phyloP scores from a whole-genome alignment of 495 filamentous ascomycete genomes.

The Lophiotrema nucula region DNA sequence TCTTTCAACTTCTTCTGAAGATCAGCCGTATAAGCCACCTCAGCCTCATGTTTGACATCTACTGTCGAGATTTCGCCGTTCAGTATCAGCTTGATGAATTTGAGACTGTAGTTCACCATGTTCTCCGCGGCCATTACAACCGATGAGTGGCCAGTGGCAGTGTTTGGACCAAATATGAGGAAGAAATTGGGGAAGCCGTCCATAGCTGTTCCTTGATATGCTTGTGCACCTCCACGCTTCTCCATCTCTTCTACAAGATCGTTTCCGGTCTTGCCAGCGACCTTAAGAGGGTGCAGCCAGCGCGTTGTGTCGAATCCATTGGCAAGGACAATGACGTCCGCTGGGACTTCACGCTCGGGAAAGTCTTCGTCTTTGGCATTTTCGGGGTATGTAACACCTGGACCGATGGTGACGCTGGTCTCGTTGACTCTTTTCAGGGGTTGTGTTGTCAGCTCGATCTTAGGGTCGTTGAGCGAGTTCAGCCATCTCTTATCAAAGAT shows the following conservation, averaged over 20 bases:
- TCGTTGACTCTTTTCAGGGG: constrained; percentile 52
- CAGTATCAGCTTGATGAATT: constrained; percentile 53
- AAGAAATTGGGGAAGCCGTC: constrained; percentile 70
- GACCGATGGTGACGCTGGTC: constrained; percentile 54
- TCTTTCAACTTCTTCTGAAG: constrained; percentile 54
- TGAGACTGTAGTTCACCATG: constrained; percentile 53
- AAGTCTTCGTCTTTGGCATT: constrained; percentile 8
- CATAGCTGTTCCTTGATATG: constrained; percentile 64
- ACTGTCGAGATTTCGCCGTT: constrained; percentile 44
- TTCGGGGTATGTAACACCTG: constrained; percentile 49
- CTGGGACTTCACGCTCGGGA: constrained; percentile 46
- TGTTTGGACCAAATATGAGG: constrained; percentile 65
- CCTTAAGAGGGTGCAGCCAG: constrained; percentile 43
- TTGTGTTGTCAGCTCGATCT: constrained; percentile 57
- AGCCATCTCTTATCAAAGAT: constrained; percentile 60
- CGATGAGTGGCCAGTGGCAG: constrained; percentile 61
- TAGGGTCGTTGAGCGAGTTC: constrained; percentile 50
- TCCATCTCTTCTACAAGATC: constrained; percentile 56
- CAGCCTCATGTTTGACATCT: constrained; percentile 54
- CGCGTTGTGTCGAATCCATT: constrained; percentile 44
- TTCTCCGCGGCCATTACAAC: constrained; percentile 63
- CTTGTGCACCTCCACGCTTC: constrained; percentile 55
- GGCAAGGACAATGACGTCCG: constrained; percentile 42
- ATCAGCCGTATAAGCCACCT: constrained; percentile 52
- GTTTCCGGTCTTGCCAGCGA: constrained; percentile 50